Percentiles rank a stretch among this genome's conserved stretches.
Evolutionary conservation across 148 eudicot species (phyloP).

Genomic region (Cornus suecica): DNA sequence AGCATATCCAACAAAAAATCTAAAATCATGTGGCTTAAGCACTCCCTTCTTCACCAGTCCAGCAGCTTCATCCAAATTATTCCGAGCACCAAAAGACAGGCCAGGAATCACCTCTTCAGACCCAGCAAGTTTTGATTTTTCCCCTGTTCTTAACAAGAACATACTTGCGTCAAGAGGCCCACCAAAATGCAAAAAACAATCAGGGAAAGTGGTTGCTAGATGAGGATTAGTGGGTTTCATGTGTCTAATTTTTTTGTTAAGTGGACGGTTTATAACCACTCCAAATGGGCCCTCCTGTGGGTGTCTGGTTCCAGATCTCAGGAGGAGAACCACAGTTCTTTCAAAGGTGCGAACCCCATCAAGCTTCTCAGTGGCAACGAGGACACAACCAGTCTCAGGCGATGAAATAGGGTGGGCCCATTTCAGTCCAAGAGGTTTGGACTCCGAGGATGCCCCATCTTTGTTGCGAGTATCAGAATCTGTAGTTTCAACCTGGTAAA

Average conservation of each 20-base stretch:
- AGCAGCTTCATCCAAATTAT: slow-evolving; percentile 79
- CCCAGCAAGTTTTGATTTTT: slow-evolving; percentile 40
- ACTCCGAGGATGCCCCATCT: slow-evolving; percentile 31
- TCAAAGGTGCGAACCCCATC: slow-evolving; percentile 82
- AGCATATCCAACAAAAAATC: slow-evolving; percentile 89
- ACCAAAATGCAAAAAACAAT: slow-evolving; percentile 88
- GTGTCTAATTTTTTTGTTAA: slow-evolving; percentile 68
- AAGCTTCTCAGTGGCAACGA: slow-evolving; percentile 92
- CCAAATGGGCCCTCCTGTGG: slow-evolving; percentile 95
- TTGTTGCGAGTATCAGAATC: slow-evolving; percentile 28
- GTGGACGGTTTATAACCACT: slow-evolving; percentile 79
- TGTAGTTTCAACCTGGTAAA: slow-evolving; percentile 51
- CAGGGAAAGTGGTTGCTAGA: slow-evolving; percentile 67
- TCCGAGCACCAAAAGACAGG: slow-evolving; percentile 69
- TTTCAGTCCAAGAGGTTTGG: slow-evolving; percentile 63
- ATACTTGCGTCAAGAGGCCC: slow-evolving; percentile 92
- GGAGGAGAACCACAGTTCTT: slow-evolving; percentile 87
- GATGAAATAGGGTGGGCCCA: slow-evolving; percentile 96
- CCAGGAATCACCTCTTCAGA: slow-evolving; percentile 86
- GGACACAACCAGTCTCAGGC: slow-evolving; percentile 87
- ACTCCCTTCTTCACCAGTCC: slow-evolving; percentile 71
- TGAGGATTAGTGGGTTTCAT: slow-evolving; percentile 73
- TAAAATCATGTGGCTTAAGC: slow-evolving; percentile 76
- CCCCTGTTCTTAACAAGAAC: slow-evolving; percentile 56
- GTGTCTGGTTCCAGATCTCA: slow-evolving; percentile 72